Evolutionary conservation across 805 yeast genomes (phyloP).

Genomic region (Kodamaea lidongshanica): DNA sequence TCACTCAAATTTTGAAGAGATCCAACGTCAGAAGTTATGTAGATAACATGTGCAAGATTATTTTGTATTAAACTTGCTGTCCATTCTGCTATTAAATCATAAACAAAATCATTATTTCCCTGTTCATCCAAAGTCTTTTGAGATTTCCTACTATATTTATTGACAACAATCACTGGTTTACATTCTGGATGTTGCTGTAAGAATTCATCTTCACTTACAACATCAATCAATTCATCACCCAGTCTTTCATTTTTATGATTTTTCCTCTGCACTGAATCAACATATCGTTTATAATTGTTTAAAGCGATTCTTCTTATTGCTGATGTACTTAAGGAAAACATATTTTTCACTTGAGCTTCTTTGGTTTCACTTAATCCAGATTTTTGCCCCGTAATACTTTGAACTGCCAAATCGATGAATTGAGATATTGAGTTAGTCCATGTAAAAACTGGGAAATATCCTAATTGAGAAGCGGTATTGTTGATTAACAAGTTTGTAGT

Average conservation of each 20-base stretch:
- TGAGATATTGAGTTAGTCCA: conserved; percentile 80
- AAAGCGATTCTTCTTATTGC: conserved; percentile 65
- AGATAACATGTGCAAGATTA: conserved; percentile 84
- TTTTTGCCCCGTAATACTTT: conserved; percentile 90
- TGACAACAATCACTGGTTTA: conserved; percentile 81
- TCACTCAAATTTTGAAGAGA: conserved; percentile 60
- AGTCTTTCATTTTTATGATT: conserved; percentile 14
- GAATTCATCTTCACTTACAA: conserved; percentile 68
- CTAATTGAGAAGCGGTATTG: conserved; percentile 67
- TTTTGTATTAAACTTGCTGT: conserved; percentile 68
- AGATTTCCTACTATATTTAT: conserved; percentile 59
- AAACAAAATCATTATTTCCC: conserved; percentile 52
- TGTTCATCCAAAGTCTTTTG: conserved; percentile 23
- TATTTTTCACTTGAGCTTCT: conserved; percentile 75
- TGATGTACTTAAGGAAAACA: conserved; percentile 63
- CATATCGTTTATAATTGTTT: conserved; percentile 26
- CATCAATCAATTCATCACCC: conserved; percentile 22
- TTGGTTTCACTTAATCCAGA: conserved; percentile 81
- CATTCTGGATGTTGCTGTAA: conserved; percentile 78
- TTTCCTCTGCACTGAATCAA: conserved; percentile 15
- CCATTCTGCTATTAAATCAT: conserved; percentile 81
- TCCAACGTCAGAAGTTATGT: conserved; percentile 81
- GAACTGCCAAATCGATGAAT: conserved; percentile 77
- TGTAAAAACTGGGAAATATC: conserved; percentile 90
- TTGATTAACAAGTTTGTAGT: conserved; percentile 65